phyloP scores from a whole-genome alignment of 2,329 filamentous ascomycete genomes.

The Allantophomopsis cytisporea region DNA sequence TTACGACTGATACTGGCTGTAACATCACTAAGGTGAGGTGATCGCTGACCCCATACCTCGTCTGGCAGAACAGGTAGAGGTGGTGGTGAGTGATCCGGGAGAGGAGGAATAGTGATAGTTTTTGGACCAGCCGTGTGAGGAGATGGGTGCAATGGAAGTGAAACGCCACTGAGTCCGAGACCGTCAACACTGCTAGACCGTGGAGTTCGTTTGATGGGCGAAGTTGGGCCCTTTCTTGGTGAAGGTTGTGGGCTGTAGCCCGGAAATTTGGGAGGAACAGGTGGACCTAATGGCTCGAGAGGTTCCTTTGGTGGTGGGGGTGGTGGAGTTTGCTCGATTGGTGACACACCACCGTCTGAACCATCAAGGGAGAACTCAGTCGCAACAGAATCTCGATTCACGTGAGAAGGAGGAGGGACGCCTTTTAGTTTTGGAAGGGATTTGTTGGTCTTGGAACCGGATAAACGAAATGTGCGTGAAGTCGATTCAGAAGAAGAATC shows the following conservation, averaged over 20 bases:
- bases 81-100: constrained; percentile 12
- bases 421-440: no score
- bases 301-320: constrained; percentile 27
- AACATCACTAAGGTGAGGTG: no score
- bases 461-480: no score
- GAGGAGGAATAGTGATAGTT: constrained; percentile 7
- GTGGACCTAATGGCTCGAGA: constrained; percentile 21
- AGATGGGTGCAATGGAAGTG: no score
- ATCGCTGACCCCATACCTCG: no score
- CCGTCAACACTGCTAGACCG: no score
- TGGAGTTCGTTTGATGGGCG: no score
- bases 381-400: constrained; percentile 6
- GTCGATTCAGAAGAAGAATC: no score
- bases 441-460: no score
- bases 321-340: constrained; percentile 4
- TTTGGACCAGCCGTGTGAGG: background rate
- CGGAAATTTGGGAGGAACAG: constrained; percentile 11
- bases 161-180: no score
- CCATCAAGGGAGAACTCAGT: constrained; percentile 19
- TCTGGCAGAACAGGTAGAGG: constrained; percentile 4
- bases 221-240: constrained; percentile 1
- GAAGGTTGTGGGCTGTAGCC: constrained; percentile 13
- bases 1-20: no score
- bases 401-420: constrained; percentile 2
- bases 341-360: constrained; percentile 6